Evolutionary conservation across 1,284 basidiomycete genomes (phyloP), one percentile per base, ranked within the genome.

Genomic region (Irpex lacteus): DNA sequence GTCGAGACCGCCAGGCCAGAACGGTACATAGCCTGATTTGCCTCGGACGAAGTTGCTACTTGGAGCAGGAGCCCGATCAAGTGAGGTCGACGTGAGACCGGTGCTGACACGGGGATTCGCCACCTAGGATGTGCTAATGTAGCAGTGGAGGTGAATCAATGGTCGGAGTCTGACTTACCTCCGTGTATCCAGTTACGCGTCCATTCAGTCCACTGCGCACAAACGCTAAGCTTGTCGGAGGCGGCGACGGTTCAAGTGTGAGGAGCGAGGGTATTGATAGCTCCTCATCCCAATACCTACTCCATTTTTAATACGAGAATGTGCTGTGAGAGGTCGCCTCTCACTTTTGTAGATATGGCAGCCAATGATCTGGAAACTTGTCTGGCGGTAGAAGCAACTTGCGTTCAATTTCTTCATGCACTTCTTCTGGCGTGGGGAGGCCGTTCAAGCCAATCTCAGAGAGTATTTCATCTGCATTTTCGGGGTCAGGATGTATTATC

Each of bases 11-110:
- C 96, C 96, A 6, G 96, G 96, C 78, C 89, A 85, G 76, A 98
- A 98, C 0, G 96, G 96, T 2, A 97, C 87, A 75, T 96, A 89
- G 26, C 92, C 92, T 37, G 94, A 92, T 76, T 96, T 98, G 58
- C 96, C 96, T 65, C 96, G 82, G 6, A 98, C 95, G 76, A 98
- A 98, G 67, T 88, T 91, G 67, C 85, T 85, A 56, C 80, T 82
- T 1, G 89, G 83, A 5, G 87, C 93, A 3, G 95, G 95, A 7
- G 92, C 91, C 63, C 96, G 86, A 64, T 90, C 87, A 66, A 97
- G 81, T 9, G 94, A 92, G 6, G 92, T 94, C 15, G 93, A 95
- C 2, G 89, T 91, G 4, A 91, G 78, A 69, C 91, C 84, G 69
- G 87, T 81, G 70, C 74, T 77, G 67, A 77, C 75, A 69, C 74